phyloP scores from a whole-genome alignment of 345 rosid species.

The Garcia nutans region DNA sequence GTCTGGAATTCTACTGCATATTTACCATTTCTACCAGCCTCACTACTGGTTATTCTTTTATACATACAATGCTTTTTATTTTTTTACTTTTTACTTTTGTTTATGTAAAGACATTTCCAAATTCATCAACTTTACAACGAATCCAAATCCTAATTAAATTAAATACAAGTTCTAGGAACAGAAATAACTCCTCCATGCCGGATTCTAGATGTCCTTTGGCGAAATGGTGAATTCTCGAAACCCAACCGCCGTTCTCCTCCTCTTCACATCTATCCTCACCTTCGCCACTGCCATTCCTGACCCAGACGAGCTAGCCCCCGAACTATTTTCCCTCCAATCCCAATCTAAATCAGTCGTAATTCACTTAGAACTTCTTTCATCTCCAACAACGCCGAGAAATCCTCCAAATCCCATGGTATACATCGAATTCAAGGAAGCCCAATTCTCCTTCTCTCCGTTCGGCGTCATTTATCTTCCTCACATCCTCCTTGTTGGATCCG shows the following conservation, averaged over 20 bases:
- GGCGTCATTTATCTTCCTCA: conserved; percentile 92
- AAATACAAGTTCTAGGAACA: no score
- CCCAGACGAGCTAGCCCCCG: conserved; percentile 42
- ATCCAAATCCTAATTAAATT: no score
- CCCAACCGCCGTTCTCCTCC: background rate
- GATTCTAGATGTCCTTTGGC: no score
- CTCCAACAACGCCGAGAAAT: conserved; percentile 53
- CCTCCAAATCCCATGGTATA: conserved; percentile 36
- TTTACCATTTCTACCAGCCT: no score
- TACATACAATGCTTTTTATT: no score
- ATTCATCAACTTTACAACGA: no score
- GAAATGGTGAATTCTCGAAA: conserved; percentile 21
- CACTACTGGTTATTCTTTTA: no score
- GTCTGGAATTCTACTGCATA: no score
- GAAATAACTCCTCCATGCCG: no score
- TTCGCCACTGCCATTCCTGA: conserved; percentile 29
- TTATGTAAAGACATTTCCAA: no score
- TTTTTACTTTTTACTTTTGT: no score
- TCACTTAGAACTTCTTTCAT: conserved; percentile 72
- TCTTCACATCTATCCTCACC: conserved; percentile 24
- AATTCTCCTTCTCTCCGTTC: conserved; percentile 57
- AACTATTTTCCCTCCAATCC: conserved; percentile 64
- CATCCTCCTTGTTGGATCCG: conserved; percentile 65
- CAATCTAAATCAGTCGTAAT: conserved; percentile 60
- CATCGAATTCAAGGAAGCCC: conserved; percentile 68